Percentiles rank a stretch among this genome's conserved stretches.
These are phyloP conservation scores for Bruguiera hainesii DNA, from an alignment of 441 rosid species.

Conservation along the genomic window DNA sequence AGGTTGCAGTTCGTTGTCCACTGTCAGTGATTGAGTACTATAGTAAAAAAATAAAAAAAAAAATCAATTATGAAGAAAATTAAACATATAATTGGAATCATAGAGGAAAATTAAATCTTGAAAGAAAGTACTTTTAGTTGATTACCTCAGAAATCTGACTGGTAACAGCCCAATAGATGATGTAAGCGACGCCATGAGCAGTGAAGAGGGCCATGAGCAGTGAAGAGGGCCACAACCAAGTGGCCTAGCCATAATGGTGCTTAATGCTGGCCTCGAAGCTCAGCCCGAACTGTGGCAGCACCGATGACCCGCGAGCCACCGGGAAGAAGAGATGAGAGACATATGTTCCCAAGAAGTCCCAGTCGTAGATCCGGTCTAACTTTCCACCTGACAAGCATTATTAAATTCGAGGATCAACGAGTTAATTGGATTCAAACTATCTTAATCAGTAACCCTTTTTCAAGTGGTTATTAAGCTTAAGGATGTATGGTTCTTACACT, in stretches of 20 bases:
- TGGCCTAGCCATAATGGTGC: conserved; percentile 64
- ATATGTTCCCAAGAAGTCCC: conserved; percentile 50
- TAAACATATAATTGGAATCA: not conserved
- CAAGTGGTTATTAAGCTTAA: not conserved
- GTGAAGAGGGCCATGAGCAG: conserved; percentile 31
- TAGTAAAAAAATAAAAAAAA: no score
- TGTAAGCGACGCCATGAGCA: conserved; percentile 44
- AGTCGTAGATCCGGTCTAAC: conserved; percentile 34
- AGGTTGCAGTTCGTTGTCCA: no score
- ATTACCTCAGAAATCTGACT: conserved; percentile 37
- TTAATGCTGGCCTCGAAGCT: conserved; percentile 52
- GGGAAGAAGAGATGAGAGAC: conserved; percentile 56
- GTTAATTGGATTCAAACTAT: not conserved
- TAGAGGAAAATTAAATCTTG: not conserved
- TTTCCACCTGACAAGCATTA: conserved; percentile 36
- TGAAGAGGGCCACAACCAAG: conserved; percentile 19
- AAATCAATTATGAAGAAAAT: no score
- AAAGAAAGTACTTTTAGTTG: not conserved
- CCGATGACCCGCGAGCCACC: conserved; percentile 55
- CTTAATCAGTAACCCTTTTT: not conserved
- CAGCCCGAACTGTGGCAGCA: conserved; percentile 49
- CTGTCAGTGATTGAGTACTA: no score
- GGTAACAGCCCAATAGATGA: conserved; percentile 39
- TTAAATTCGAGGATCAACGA: not conserved
- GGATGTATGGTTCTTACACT: conserved; percentile 1